These are phyloP conservation scores for Nothophoma quercina DNA, from an alignment of 2,329 filamentous ascomycete species.

Conservation along the genomic window DNA sequence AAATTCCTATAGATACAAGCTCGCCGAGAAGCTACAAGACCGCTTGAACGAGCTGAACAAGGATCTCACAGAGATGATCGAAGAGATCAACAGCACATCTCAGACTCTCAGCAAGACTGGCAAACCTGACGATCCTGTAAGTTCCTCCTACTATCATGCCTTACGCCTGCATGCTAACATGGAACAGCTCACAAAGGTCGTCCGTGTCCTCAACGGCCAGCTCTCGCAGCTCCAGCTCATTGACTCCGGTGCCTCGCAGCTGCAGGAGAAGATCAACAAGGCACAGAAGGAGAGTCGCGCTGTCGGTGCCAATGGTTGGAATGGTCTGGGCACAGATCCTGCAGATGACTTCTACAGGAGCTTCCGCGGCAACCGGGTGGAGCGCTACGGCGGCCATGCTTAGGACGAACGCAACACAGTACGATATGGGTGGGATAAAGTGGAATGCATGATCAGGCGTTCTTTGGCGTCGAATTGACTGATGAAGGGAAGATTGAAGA, in stretches of 20 bases:
- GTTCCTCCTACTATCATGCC: not conserved
- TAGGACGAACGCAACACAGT: not conserved
- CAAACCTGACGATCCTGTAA: constrained; percentile 65
- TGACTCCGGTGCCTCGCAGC: constrained; percentile 79
- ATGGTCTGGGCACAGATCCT: constrained; percentile 69
- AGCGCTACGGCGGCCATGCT: constrained; percentile 41
- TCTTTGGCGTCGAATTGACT: constrained; percentile 3
- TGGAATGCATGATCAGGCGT: constrained; percentile 12
- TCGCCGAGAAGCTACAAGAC: constrained; percentile 91
- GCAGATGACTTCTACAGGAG: constrained; percentile 92
- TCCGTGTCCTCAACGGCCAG: constrained; percentile 92
- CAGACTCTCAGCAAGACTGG: constrained; percentile 85
- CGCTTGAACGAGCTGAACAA: constrained; percentile 92
- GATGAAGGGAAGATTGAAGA: not conserved
- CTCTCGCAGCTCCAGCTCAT: constrained; percentile 92
- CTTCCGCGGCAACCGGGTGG: constrained; percentile 69
- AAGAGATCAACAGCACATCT: constrained; percentile 96
- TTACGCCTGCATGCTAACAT: not conserved
- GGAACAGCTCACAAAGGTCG: constrained; percentile 85
- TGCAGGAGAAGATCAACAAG: constrained; percentile 82
- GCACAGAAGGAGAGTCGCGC: constrained; percentile 79
- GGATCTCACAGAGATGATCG: constrained; percentile 94
- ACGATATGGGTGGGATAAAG: not conserved
- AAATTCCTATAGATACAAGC: constrained; percentile 68
- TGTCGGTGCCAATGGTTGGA: constrained; percentile 59